phyloP scores from a whole-genome alignment of 345 rosid species.

The Hirschfeldia incana region DNA sequence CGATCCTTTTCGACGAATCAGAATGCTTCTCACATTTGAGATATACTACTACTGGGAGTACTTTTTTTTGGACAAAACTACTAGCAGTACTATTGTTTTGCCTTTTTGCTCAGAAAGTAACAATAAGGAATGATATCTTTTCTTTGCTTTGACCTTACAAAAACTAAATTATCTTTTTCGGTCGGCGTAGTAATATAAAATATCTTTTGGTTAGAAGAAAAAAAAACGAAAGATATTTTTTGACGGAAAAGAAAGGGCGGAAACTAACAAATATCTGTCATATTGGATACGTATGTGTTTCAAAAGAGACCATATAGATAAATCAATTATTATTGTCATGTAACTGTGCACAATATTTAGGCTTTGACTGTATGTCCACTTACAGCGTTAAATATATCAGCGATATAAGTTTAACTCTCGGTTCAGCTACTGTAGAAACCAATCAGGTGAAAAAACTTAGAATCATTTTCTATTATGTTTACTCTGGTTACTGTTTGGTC shows the following conservation, averaged over 20 bases:
- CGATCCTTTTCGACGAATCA: constrained; percentile 30
- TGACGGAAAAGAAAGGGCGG: neutral
- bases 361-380: too few species aligned
- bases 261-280: constrained; percentile 28
- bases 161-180: constrained; percentile 27
- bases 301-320: too few species aligned
- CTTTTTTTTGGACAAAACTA: neutral
- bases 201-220: constrained; percentile 18
- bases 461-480: too few species aligned
- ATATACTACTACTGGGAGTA: neutral
- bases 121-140: constrained; percentile 5
- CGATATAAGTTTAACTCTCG: too few species aligned
- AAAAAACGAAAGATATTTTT: constrained; percentile 17
- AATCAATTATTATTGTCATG: too few species aligned
- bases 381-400: too few species aligned
- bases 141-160: constrained; percentile 33
- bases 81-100: neutral
- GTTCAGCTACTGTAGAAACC: too few species aligned
- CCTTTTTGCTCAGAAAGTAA: neutral
- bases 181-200: constrained; percentile 1
- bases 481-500: too few species aligned
- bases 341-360: too few species aligned
- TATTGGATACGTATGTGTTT: too few species aligned
- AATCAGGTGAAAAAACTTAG: too few species aligned
- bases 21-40: neutral